Percentiles rank a stretch among this genome's conserved stretches.
Evolutionary conservation across 352 stramenopile genomes (phyloP).

Genomic region (Aphanomyces stellatus): DNA sequence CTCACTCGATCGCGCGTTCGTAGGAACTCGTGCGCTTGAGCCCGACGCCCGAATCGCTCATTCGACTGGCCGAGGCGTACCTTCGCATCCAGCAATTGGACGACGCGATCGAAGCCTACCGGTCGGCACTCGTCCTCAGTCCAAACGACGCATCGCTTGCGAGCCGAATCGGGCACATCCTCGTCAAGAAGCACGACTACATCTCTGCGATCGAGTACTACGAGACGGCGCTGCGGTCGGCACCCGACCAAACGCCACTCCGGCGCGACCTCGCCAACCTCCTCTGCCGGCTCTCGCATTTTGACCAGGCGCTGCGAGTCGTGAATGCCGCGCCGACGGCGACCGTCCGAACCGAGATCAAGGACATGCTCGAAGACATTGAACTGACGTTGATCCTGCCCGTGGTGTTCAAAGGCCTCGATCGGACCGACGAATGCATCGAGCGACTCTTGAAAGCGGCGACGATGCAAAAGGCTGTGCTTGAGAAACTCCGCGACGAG

Average conservation of each 20-base stretch:
- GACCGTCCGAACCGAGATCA: conserved; percentile 55
- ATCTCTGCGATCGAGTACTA: conserved; percentile 91
- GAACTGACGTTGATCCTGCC: conserved; percentile 71
- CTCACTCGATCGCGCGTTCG: background rate
- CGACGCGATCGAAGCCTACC: conserved; percentile 70
- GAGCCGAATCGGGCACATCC: conserved; percentile 80
- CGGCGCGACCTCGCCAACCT: conserved; percentile 86
- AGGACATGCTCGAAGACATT: conserved; percentile 55
- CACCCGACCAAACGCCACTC: conserved; percentile 64
- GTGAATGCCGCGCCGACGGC: conserved; percentile 57
- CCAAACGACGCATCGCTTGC: conserved; percentile 70
- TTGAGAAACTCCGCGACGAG: conserved; percentile 72
- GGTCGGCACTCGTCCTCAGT: conserved; percentile 43
- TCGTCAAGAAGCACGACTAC: conserved; percentile 92
- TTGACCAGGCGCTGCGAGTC: conserved; percentile 71
- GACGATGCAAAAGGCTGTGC: conserved; percentile 77
- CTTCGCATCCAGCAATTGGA: conserved; percentile 89
- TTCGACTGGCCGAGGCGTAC: conserved; percentile 88
- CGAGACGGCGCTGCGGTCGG: conserved; percentile 77
- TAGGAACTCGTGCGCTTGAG: conserved; percentile 76
- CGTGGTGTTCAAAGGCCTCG: conserved; percentile 62
- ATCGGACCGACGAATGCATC: conserved; percentile 64
- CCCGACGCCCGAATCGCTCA: conserved; percentile 58
- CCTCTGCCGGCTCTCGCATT: conserved; percentile 82
- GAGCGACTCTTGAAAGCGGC: conserved; percentile 70